Base-by-base conservation (phyloP, 2,329 filamentous ascomycete species). In the Lachnellula cervina region DNA sequence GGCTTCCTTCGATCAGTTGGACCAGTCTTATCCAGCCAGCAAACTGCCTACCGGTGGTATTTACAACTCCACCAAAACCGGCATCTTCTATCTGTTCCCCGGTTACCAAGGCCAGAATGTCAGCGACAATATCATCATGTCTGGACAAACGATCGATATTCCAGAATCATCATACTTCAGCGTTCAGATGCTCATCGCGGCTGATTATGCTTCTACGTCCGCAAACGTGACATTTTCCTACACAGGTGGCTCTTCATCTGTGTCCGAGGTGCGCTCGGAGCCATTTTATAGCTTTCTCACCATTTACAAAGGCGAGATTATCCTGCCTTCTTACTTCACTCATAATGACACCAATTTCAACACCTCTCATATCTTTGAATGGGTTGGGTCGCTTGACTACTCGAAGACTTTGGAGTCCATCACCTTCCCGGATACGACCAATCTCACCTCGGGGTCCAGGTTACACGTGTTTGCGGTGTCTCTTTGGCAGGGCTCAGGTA, bases 251-350 rank as follows among this genome's bases (percentile, higher is more conserved):
- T 73, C 67, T 23, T 71, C 67, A 1, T 72, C 73, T 14, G 57
- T 62, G 16, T 69, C 71, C 16, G 74, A 78, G 63, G 62, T 79
- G 35, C 73, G 75, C n/a, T 71, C 71, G 1, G 70, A 73, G 32
- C 71, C 73, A 5, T 79, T 72, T 69, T 77, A 70, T 64, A 73
- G 69, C 49, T 76, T 72, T 62, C 63, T 77, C 50, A 73, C 74
- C 9, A 72, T 78, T 58, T 73, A 75, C 51, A 71, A 72, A 14
- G 77, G 77, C 45, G 74, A 77, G 52, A 69, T 80, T 53, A 69
- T 76, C 23, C 73, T 73, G 51, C 74, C 76, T 0, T 69, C 64
- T 52, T 72, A 73, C 44, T 77, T 70, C 61, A 77, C 74, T 0
- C 37, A 61, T 2, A 69, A 71, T 42, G 69, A 70, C 23, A 73